Base-by-base conservation (phyloP, 495 filamentous ascomycete genomes). In the Rostrohypoxylon terebratum region DNA sequence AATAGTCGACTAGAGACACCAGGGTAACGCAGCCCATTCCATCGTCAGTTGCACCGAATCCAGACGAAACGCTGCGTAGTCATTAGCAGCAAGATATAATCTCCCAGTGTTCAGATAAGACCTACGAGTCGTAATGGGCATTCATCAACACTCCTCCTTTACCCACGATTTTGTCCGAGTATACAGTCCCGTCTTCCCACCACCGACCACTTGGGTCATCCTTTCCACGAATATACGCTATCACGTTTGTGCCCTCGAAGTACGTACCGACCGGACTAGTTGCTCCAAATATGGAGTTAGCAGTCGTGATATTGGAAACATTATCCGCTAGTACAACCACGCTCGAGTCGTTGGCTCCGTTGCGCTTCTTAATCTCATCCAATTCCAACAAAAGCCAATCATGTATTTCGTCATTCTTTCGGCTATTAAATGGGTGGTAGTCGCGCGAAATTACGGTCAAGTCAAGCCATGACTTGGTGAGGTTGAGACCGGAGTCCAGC, bases 171-270 rank as follows among this genome's bases (percentile, higher is more conserved):
- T 75, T 77, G 62, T 82, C 78, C 6, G 79, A 79, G 6, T 79
- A 76, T 18, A 79, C 78, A 36, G 78, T 75, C 38, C 71, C 75
- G 61, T 76, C 70, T 21, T 83, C 79, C 92, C 89, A 94, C 90
- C 89, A 94, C 11, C 84, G 83, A 5, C 85, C 86, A 1, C 84
- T 78, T 59, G 88, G 85, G 73, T 96, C 93, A 63, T 92, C 88
- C 53, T 85, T 89, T 10, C 96, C 96, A 31, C 91, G 89, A 69
- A 99, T 91, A 75, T 97, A 97, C 13, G 98, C 90, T 58, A 97
- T 88, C 73, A 98, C 91, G 75, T 99, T 99, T 38, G 89, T 96
- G 18, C 93, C 93, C 81, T 98, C 94, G 71, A 95, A 97, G 74
- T 98, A 98, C 9, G 89, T 87, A 45, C 84, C 91, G 33, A 50